These are phyloP conservation scores for Cercis canadensis DNA, from an alignment of 306 rosid genomes.

Conservation along the genomic window DNA sequence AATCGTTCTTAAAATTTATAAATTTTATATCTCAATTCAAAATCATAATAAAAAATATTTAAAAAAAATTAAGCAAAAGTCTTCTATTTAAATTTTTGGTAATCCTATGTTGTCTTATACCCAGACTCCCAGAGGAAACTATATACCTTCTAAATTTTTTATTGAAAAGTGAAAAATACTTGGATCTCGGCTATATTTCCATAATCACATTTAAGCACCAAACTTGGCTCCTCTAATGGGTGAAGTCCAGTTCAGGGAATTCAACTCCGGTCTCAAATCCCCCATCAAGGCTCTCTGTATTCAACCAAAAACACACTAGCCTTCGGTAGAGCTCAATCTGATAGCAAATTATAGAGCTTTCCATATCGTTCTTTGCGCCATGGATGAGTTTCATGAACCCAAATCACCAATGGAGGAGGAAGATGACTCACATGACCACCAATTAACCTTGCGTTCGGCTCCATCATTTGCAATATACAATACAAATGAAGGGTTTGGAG, in stretches of 20 bases:
- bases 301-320: too few species aligned
- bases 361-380: conserved; percentile 10
- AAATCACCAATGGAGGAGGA: conserved; percentile 23
- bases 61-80: too few species aligned
- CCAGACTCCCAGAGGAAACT: conserved; percentile 4
- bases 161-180: background rate
- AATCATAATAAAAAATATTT: too few species aligned
- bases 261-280: conserved; percentile 1
- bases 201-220: background rate
- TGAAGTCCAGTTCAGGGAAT: conserved; percentile 18
- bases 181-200: too few species aligned
- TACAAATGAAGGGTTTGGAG: conserved; percentile 35
- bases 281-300: conserved; percentile 13
- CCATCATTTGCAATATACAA: conserved; percentile 71
- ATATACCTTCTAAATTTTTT: background rate
- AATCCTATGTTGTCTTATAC: background rate
- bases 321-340: background rate
- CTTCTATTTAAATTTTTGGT: conserved; percentile 8
- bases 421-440: conserved; percentile 14
- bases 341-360: conserved; percentile 22
- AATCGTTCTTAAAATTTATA: too few species aligned
- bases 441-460: conserved; percentile 48
- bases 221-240: conserved; percentile 6
- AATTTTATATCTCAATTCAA: too few species aligned
- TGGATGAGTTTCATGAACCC: conserved; percentile 39